A percentile compares a stretch with the other conserved stretches of the same genome.
phyloP scores from a whole-genome alignment of 495 filamentous ascomycete species.

The Penicillium silybi region DNA sequence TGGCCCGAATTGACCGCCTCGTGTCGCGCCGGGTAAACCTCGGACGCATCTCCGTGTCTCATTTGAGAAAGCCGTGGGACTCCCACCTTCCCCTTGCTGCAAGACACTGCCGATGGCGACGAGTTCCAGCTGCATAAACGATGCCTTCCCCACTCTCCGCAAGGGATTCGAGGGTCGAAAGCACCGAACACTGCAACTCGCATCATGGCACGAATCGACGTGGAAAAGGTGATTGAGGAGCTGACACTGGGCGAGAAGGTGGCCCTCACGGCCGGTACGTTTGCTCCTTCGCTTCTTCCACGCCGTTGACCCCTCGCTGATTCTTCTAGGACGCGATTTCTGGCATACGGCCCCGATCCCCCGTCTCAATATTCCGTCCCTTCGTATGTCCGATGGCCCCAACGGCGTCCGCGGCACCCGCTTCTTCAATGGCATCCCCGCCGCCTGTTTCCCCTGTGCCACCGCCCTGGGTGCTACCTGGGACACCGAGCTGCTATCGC shows the following conservation, averaged over 20 bases:
- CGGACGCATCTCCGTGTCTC: slow-evolving; percentile 5
- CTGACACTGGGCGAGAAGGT: slow-evolving; percentile 60
- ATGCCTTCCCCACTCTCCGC: background rate
- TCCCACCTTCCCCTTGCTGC: background rate
- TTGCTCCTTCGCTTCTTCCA: background rate
- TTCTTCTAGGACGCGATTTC: slow-evolving; percentile 59
- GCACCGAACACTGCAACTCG: background rate
- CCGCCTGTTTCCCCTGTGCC: slow-evolving; percentile 66
- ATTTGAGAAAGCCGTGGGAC: background rate
- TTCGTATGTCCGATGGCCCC: slow-evolving; percentile 69
- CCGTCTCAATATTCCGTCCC: slow-evolving; percentile 62
- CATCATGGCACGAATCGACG: slow-evolving; percentile 55
- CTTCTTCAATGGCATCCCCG: slow-evolving; percentile 68
- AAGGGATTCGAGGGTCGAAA: background rate
- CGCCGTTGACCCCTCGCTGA: slow-evolving; percentile 1
- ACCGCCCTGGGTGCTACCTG: slow-evolving; percentile 71
- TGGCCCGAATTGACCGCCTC: background rate
- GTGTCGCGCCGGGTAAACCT: slow-evolving; percentile 1
- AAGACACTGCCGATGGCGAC: background rate
- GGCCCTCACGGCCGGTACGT: slow-evolving; percentile 54
- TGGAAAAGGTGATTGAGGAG: slow-evolving; percentile 59
- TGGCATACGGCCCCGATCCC: slow-evolving; percentile 72
- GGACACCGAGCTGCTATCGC: slow-evolving; percentile 57
- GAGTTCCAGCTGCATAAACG: background rate
- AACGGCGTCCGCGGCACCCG: slow-evolving; percentile 70